Evolutionary conservation across 2,329 filamentous ascomycete genomes (phyloP).

Genomic region (Aspergillus sp.): DNA sequence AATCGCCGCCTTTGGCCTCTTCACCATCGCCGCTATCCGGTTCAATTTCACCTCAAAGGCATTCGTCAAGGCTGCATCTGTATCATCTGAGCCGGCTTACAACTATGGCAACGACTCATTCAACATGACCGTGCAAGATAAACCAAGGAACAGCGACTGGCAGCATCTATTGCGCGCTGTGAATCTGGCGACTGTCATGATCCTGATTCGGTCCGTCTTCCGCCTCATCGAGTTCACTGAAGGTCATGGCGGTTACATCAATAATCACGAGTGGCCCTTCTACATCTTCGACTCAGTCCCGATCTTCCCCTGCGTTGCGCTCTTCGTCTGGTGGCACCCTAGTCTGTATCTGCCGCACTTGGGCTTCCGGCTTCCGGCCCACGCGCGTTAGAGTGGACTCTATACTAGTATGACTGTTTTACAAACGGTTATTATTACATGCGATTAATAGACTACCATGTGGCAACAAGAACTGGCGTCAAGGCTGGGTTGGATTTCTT

Average conservation of each 20-base stretch:
- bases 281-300: conserved; percentile 47
- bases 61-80: conserved; percentile 30
- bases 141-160: conserved; percentile 30
- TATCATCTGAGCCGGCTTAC: conserved; percentile 22
- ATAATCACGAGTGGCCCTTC: conserved; percentile 43
- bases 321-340: conserved; percentile 36
- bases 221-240: conserved; percentile 51
- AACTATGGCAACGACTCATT: no score
- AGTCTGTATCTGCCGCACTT: conserved; percentile 34
- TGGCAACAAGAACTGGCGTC: no score
- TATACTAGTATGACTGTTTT: no score
- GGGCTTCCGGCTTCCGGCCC: conserved; percentile 33
- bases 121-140: neutral
- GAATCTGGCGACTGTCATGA: conserved; percentile 31
- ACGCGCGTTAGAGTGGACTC: conserved; percentile 20
- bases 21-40: conserved; percentile 46
- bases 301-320: conserved; percentile 34
- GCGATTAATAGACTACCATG: no score
- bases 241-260: conserved; percentile 42
- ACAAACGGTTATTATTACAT: no score
- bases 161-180: conserved; percentile 29
- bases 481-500: no score
- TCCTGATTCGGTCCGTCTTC: conserved; percentile 45
- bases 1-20: conserved; percentile 48
- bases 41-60: conserved; percentile 49